phyloP scores from a whole-genome alignment of 1,284 basidiomycete species.

The Cutaneotrichosporon mucoides region DNA sequence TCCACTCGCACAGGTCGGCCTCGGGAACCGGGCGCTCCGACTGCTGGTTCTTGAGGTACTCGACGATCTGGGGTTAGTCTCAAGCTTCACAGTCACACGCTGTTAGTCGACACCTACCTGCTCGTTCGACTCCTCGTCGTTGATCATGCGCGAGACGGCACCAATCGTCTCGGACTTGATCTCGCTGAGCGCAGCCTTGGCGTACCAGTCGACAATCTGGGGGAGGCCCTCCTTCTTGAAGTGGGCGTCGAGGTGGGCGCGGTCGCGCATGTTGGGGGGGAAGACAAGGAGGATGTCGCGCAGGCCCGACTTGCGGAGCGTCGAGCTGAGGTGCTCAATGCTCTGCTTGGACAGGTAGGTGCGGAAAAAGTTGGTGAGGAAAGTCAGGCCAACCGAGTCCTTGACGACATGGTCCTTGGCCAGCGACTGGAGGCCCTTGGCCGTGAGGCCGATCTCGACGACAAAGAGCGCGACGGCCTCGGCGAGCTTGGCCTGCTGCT shows the following conservation, averaged over 20 bases:
- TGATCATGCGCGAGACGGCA: constrained; percentile 60
- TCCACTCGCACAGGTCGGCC: constrained; percentile 75
- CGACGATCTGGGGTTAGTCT: constrained; percentile 60
- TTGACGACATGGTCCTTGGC: constrained; percentile 93
- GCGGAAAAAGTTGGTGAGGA: constrained; percentile 74
- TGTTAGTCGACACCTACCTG: constrained; percentile 53
- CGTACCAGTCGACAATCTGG: constrained; percentile 84
- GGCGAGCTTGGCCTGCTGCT: constrained; percentile 75
- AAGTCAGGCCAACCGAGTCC: constrained; percentile 73
- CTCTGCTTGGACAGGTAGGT: constrained; percentile 61
- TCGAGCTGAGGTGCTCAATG: constrained; percentile 76
- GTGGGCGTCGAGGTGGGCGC: constrained; percentile 71
- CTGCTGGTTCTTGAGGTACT: constrained; percentile 63
- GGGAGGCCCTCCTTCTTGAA: constrained; percentile 74
- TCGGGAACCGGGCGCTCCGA: constrained; percentile 61
- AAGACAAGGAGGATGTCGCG: constrained; percentile 84
- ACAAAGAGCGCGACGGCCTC: constrained; percentile 75
- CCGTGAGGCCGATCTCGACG: constrained; percentile 71
- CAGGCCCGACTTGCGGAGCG: constrained; percentile 76
- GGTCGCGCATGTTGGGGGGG: constrained; percentile 71
- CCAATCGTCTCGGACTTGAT: constrained; percentile 65
- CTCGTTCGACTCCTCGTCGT: constrained; percentile 55
- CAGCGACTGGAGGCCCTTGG: constrained; percentile 71
- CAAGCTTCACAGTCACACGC: too few species aligned
- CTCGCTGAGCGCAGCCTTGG: constrained; percentile 73